Evolutionary conservation across 176 grass and related monocot genomes (phyloP), one percentile per base, ranked within the genome.

Genomic region (Puya raimondii): DNA sequence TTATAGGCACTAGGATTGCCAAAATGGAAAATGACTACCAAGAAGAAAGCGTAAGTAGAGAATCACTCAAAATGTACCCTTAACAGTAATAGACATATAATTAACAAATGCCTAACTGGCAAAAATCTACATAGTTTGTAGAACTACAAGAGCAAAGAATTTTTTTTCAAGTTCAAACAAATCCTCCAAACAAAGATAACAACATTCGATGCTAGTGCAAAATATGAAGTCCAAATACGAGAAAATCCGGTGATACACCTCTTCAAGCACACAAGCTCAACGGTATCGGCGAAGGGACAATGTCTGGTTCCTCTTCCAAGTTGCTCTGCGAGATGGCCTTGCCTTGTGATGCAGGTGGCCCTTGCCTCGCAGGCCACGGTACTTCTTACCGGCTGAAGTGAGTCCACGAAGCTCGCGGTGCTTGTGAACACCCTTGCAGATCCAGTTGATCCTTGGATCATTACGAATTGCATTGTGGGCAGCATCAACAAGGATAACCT

Each of bases 401-500:
- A 61, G 56, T 61, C 56, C 56, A 10, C 56, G 56, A 61, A 61
- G 56, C 56, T 22, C n/a, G 14, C 56, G 56, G 56, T 61, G 56
- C 21, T 61, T 61, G 56, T 61, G 56, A 17, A 61, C 56, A 61
- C 56, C 56, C 56, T 61, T 61, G 56, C 56, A 61, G 16, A 61
- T 61, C 56, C 56, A 61, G 56, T 61, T 22, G 14, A 61, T 61
- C 17, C 56, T 61, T 61, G 56, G 56, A n/a, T 59, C 56, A 9
- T 59, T 59, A 18, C 56, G 56, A 59, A 59, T 59, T 59, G 56
- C n/a, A 14, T 59, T 59, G n/a, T 59, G 56, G 20, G 56, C 56
- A 59, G 56, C 65, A 47, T 67, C 65, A 42, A 67, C 65, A 66
- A 80, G 63, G 57, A 80, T 80, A 47, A 80, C 59, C 50, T 80